Evolutionary conservation across 1,284 basidiomycete genomes (phyloP).

Genomic region (Rhodotorula sp.): DNA sequence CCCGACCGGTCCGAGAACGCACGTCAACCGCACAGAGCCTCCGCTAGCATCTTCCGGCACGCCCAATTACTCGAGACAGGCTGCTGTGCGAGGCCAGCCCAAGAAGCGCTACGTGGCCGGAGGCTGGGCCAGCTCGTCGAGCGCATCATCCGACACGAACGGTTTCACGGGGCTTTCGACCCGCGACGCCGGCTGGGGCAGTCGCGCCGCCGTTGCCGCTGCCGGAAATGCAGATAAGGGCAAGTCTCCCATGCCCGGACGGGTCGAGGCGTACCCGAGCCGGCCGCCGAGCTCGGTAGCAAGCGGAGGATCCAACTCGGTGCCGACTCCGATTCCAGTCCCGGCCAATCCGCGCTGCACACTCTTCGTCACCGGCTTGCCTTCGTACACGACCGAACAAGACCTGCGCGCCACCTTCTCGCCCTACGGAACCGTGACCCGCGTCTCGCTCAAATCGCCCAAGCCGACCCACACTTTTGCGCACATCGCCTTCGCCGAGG

Average conservation of each 20-base stretch:
- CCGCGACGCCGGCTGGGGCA: background rate
- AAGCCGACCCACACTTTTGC: background rate
- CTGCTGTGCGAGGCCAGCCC: background rate
- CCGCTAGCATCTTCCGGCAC: too few relatives aligned
- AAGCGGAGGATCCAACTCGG: background rate
- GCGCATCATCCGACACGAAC: background rate
- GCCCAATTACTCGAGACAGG: too few relatives aligned
- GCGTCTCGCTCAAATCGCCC: background rate
- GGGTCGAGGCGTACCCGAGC: background rate
- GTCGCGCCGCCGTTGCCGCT: background rate
- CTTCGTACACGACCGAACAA: background rate
- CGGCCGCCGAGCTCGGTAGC: background rate
- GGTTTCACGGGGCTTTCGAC: background rate
- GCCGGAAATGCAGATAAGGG: background rate
- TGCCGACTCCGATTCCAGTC: conserved; percentile 9
- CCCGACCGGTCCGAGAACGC: background rate
- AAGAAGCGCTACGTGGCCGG: background rate
- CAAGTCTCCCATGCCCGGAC: background rate
- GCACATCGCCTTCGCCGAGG: conserved; percentile 5
- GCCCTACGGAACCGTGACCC: background rate
- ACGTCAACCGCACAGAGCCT: background rate
- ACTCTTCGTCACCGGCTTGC: conserved; percentile 1
- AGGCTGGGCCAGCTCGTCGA: background rate
- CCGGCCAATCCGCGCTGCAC: conserved; percentile 19
- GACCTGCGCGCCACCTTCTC: conserved; percentile 12